These are phyloP conservation scores for Globisporangium cystogenes DNA, from an alignment of 352 stramenopile genomes.

Conservation along the genomic window DNA sequence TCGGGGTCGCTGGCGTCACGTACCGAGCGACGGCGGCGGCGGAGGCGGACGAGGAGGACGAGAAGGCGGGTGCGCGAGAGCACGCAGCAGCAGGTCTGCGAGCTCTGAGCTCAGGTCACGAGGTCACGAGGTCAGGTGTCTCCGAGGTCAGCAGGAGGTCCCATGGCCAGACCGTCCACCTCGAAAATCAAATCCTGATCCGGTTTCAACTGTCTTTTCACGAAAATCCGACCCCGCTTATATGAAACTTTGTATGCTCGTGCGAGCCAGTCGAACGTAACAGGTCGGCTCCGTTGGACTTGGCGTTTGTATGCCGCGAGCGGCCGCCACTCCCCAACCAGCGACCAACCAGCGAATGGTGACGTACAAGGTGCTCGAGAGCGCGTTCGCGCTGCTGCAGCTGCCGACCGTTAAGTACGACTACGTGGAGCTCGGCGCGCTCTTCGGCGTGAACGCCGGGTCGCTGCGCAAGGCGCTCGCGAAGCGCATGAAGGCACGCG, in stretches of 20 bases:
- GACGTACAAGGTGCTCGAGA: neutral
- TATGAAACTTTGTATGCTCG: neutral
- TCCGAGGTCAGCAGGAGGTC: too few species aligned
- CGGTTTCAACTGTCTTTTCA: too few species aligned
- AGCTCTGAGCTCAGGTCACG: too few species aligned
- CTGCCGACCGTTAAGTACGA: slow-evolving; percentile 1
- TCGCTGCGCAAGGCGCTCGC: neutral
- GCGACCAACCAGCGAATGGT: too few species aligned
- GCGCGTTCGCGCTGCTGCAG: slow-evolving; percentile 2
- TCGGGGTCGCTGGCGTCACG: neutral
- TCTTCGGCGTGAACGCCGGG: slow-evolving; percentile 1
- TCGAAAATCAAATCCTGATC: neutral
- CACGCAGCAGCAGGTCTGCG: neutral
- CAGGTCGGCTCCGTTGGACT: too few species aligned
- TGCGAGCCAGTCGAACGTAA: neutral
- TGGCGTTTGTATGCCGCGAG: neutral
- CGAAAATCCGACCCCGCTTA: neutral
- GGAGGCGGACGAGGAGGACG: neutral
- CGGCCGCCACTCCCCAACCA: too few species aligned
- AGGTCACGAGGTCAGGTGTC: too few species aligned
- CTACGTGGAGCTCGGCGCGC: neutral
- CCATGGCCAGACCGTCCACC: too few species aligned
- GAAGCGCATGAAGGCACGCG: neutral
- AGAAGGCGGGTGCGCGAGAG: too few species aligned
- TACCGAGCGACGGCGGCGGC: neutral